Evolutionary conservation across 1,139 yeast genomes (phyloP).

Genomic region (Sugiyamaella xylanicola): DNA sequence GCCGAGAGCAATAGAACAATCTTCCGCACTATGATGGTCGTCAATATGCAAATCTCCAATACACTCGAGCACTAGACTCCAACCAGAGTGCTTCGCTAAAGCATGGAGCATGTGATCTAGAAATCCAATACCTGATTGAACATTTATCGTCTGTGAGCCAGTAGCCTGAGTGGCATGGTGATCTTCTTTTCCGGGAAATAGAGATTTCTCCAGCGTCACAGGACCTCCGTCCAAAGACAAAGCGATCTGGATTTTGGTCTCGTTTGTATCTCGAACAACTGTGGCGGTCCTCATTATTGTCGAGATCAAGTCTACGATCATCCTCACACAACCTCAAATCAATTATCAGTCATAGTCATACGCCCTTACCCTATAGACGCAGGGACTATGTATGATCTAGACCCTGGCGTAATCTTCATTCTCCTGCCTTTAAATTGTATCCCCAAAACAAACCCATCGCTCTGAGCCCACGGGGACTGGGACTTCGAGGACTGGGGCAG

Average conservation of each 20-base stretch:
- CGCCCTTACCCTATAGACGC: background rate
- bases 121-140: conserved; percentile 93
- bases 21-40: conserved; percentile 97
- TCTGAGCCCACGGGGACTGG: too few species aligned
- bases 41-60: conserved; percentile 94
- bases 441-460: too few species aligned
- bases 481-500: too few species aligned
- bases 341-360: conserved; percentile 5
- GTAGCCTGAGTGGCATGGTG: conserved; percentile 61
- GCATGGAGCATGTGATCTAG: conserved; percentile 98
- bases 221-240: conserved; percentile 83
- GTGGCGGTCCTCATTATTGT: conserved; percentile 46
- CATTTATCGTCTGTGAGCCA: conserved; percentile 66
- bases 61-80: conserved; percentile 89
- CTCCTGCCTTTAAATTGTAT: too few species aligned
- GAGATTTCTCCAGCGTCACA: conserved; percentile 59
- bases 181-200: conserved; percentile 40
- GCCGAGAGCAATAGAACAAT: conserved; percentile 90
- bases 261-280: conserved; percentile 78
- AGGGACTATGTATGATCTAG: too few species aligned
- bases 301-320: background rate
- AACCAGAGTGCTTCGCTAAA: conserved; percentile 92
- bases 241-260: conserved; percentile 88
- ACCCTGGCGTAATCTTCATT: too few species aligned
- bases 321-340: conserved; percentile 10